Percentiles rank a stretch among this genome's conserved stretches.
phyloP scores from a whole-genome alignment of 768 basidiomycete genomes.

The Guyanaporus albipodus region DNA sequence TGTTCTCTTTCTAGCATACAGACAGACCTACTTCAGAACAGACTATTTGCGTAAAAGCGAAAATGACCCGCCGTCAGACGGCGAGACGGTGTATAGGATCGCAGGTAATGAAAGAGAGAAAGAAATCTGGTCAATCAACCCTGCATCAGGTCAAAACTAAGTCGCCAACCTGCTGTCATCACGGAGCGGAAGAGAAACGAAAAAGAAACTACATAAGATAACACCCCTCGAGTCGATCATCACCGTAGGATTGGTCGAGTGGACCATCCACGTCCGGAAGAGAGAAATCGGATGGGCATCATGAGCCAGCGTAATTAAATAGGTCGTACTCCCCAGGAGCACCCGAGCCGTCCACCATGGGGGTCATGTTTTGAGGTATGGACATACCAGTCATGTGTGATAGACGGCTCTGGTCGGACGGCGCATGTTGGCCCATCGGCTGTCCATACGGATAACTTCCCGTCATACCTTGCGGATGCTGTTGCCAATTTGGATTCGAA shows the following conservation, averaged over 20 bases:
- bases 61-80: constrained; percentile 15
- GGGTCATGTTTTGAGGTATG: constrained; percentile 42
- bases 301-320: constrained; percentile 54
- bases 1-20: constrained; percentile 31
- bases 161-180: constrained; percentile 5
- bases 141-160: not conserved
- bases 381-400: constrained; percentile 52
- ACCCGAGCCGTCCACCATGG: constrained; percentile 40
- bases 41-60: constrained; percentile 19
- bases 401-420: constrained; percentile 34
- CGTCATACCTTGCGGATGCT: constrained; percentile 25
- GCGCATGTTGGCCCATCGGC: constrained; percentile 19
- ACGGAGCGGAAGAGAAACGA: constrained; percentile 3
- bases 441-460: constrained; percentile 30
- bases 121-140: constrained; percentile 1
- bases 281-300: constrained; percentile 15
- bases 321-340: constrained; percentile 48
- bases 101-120: constrained; percentile 1
- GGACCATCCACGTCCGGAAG: constrained; percentile 17
- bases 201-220: constrained; percentile 18
- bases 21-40: constrained; percentile 27
- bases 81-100: constrained; percentile 20
- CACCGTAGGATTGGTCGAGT: constrained; percentile 16
- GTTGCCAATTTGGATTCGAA: constrained; percentile 28
- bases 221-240: constrained; percentile 27